Evolutionary conservation across 192 early-diverging fungal species (phyloP).

Genomic region (Umbelopsis sp.): DNA sequence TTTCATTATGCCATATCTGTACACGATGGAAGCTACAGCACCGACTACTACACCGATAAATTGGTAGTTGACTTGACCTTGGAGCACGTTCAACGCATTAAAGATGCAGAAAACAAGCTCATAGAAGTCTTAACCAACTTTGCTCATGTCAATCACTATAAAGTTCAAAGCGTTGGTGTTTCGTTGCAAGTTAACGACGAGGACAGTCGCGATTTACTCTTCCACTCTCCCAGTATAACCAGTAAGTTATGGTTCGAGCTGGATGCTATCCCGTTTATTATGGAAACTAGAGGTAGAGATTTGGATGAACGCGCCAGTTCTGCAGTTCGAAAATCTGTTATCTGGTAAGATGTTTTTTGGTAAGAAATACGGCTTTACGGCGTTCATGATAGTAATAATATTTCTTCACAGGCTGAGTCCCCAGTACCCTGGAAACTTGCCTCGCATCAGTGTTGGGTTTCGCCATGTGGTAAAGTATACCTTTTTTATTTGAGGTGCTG

Average conservation of each 20-base stretch:
- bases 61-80: constrained; percentile 26
- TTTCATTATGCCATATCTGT: constrained; percentile 65
- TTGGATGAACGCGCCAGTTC: constrained; percentile 73
- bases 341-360: constrained; percentile 41
- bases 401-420: constrained; percentile 57
- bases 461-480: constrained; percentile 57
- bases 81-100: constrained; percentile 8
- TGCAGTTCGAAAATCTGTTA: constrained; percentile 72
- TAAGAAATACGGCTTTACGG: background rate
- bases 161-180: constrained; percentile 69
- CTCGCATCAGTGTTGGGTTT: constrained; percentile 67
- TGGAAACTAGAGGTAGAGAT: constrained; percentile 62
- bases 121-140: constrained; percentile 57
- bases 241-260: constrained; percentile 72
- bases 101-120: constrained; percentile 55
- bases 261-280: constrained; percentile 74
- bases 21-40: constrained; percentile 72
- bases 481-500: background rate
- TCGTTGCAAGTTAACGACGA: constrained; percentile 49
- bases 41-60: constrained; percentile 58
- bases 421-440: constrained; percentile 72
- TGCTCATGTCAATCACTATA: constrained; percentile 61
- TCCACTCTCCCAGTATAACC: constrained; percentile 45
- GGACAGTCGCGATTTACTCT: constrained; percentile 44
- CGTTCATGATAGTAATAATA: background rate